phyloP scores from a whole-genome alignment of 345 rosid species.

The Sisymbrium altissimum region DNA sequence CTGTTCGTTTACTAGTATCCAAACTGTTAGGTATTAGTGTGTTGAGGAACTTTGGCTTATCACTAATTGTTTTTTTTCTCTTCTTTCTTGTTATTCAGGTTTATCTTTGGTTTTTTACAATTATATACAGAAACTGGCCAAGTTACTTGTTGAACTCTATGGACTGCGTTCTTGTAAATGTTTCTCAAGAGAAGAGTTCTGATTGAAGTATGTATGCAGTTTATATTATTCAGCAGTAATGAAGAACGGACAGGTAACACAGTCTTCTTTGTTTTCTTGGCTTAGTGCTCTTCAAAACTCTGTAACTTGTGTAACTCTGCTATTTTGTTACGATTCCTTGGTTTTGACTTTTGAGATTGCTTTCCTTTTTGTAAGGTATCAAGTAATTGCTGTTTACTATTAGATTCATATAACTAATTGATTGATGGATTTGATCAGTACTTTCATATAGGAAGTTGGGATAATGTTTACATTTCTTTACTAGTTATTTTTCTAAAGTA shows the following conservation, averaged over 20 bases:
- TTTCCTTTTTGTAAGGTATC: not conserved
- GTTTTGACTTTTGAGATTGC: not conserved
- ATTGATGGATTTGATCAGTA: not conserved
- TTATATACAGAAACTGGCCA: not conserved
- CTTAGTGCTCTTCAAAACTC: not conserved
- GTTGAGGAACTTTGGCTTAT: not conserved
- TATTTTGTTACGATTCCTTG: not conserved
- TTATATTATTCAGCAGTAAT: constrained; percentile 20
- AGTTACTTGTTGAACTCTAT: constrained; percentile 4
- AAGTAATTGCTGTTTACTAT: not conserved
- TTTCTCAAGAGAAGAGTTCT: constrained; percentile 1
- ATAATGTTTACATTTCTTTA: not conserved
- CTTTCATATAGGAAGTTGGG: not conserved
- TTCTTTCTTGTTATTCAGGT: constrained; percentile 9
- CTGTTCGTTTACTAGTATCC: not conserved
- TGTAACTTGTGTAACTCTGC: no score
- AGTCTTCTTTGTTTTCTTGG: not conserved
- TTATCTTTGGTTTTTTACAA: not conserved
- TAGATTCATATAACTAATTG: not conserved
- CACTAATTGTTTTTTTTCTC: not conserved
- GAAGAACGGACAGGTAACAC: constrained; percentile 38
- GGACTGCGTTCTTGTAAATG: constrained; percentile 14
- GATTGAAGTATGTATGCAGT: constrained; percentile 11
- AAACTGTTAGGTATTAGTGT: constrained; percentile 1
- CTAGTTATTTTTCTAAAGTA: not conserved